Conservation (phyloP, 148 eudicot genomes). For the Polygonum maritimum region DNA sequence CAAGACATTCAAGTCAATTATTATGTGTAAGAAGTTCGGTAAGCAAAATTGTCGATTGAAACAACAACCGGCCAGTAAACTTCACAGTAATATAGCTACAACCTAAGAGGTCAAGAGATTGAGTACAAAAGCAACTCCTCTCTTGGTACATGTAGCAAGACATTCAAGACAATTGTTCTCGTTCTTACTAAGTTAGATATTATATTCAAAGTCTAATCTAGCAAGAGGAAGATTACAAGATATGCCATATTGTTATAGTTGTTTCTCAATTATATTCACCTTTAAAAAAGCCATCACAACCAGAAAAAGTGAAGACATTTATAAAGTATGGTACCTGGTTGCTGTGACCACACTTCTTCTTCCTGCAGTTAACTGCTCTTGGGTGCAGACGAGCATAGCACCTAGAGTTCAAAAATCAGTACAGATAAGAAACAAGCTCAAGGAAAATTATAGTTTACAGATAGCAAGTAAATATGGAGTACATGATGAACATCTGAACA, state of each 20-base stretch:
- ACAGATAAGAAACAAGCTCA: background rate
- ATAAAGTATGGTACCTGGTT: conserved; percentile 16
- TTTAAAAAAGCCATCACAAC: background rate
- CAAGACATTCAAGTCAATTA: background rate
- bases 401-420: background rate
- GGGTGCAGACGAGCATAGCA: conserved; percentile 45
- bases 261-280: too few species aligned
- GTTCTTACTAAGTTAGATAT: background rate
- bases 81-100: conserved; percentile 11
- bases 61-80: conserved; percentile 11
- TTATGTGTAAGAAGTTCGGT: conserved; percentile 11
- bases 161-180: background rate
- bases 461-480: too few species aligned
- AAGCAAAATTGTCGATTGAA: conserved; percentile 5
- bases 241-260: too few species aligned
- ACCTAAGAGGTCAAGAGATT: conserved; percentile 11
- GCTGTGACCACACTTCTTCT: conserved; percentile 46
- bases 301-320: background rate
- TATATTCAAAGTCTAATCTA: background rate
- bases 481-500: too few species aligned
- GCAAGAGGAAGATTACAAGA: background rate
- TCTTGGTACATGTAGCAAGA: background rate
- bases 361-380: conserved; percentile 38
- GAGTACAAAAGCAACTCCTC: background rate
- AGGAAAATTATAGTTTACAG: background rate